phyloP scores from a whole-genome alignment of 257 asterid species.

The Solanum appendiculatum region DNA sequence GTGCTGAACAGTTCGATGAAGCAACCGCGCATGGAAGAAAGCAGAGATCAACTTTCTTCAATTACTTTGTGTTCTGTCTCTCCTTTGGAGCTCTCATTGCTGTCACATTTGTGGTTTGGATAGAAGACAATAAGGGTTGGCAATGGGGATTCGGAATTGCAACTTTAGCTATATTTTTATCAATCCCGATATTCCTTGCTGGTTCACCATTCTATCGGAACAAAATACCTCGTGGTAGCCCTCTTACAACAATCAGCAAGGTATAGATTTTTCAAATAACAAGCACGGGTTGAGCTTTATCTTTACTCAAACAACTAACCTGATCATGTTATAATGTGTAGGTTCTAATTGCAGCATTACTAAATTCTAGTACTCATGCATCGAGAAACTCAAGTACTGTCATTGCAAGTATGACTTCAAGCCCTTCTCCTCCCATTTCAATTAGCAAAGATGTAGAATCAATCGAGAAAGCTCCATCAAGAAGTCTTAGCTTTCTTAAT shows the following conservation, averaged over 20 bases:
- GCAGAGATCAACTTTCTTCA: conserved; percentile 73
- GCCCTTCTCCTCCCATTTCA: conserved; percentile 20
- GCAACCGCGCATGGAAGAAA: conserved; percentile 56
- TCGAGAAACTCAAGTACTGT: conserved; percentile 24
- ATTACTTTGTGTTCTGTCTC: conserved; percentile 68
- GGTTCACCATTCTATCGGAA: conserved; percentile 58
- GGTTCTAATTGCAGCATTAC: conserved; percentile 30
- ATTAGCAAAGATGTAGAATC: not conserved
- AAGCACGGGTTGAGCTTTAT: not conserved
- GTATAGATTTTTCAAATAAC: conserved; percentile 1
- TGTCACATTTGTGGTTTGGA: conserved; percentile 71
- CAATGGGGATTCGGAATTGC: conserved; percentile 85
- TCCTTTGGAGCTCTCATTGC: conserved; percentile 68
- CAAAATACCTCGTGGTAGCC: conserved; percentile 67
- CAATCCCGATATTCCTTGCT: conserved; percentile 48
- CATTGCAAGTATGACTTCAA: conserved; percentile 21
- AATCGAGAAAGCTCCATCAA: conserved; percentile 4
- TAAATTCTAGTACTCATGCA: conserved; percentile 8
- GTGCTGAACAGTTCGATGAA: conserved; percentile 80
- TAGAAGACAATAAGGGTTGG: conserved; percentile 93
- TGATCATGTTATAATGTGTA: not conserved
- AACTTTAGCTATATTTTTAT: conserved; percentile 48
- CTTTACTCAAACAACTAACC: not conserved
- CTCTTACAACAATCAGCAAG: conserved; percentile 58
- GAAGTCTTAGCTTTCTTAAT: conserved; percentile 22